Evolutionary conservation across 2,329 filamentous ascomycete genomes (phyloP), one percentile per base, ranked within the genome.

Genomic region (Alternaria sp.): DNA sequence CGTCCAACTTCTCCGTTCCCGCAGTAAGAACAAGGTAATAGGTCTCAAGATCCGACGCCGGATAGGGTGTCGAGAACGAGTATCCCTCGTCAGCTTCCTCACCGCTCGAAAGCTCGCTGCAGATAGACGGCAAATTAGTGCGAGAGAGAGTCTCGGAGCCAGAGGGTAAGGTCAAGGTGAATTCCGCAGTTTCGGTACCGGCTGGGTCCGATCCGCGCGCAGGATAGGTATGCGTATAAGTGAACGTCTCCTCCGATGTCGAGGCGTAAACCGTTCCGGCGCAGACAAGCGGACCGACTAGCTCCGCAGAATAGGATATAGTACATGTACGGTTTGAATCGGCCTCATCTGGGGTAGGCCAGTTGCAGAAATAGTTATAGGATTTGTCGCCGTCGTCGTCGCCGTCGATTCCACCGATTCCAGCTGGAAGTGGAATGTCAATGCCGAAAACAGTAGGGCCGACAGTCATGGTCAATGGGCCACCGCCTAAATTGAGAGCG

Each of bases 341-440:
- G 3, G 11, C 22, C 9, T 51, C 36, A 1, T 22, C 11, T 18
- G 39, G 26, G 26, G 18, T 30, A 26, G 39, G 28, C 52, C 30
- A 46, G 4, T 44, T 1, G 30, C 52, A 54, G 30, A 18, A 22
- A 12, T 36, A 20, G 9, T n/a, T 1, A 30, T 24, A 24, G 22
- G 1, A 24, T 1, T 5, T 24, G 1, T 36, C 20, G 5, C n/a
- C 30, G 28, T 11, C 4, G n/a, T 54, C 28, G 2, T 48, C 30
- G 0, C 34, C 18, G 0, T 7, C 5, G 1, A n/a, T 12, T 1
- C 4, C 43, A 5, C n/a, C 9, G 0, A 7, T 1, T 5, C 3
- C 5, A 1, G 14, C 8, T 16, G 36, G 8, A 32, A 9, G 46
- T 12, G 11, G 7, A 6, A 48, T 2, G 12, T 48, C 7, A 1